Percentiles rank a stretch among this genome's conserved stretches.
Evolutionary conservation across 1,139 yeast species (phyloP).

Genomic region (Hyphopichia pseudoburtonii): DNA sequence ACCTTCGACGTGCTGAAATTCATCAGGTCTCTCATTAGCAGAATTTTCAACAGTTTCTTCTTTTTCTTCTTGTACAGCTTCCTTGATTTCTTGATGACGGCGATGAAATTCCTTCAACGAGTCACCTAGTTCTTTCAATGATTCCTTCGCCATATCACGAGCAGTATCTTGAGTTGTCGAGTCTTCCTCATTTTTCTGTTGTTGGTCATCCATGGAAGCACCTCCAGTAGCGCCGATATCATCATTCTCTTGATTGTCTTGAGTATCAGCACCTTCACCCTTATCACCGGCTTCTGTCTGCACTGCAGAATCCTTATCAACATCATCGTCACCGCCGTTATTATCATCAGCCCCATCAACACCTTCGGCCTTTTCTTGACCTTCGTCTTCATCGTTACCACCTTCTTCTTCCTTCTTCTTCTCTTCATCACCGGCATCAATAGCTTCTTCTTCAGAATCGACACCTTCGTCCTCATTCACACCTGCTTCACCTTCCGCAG

Average conservation of each 20-base stretch:
- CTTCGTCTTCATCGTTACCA: constrained; percentile 27
- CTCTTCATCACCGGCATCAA: constrained; percentile 16
- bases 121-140: constrained; percentile 86
- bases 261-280: constrained; percentile 78
- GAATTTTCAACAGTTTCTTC: constrained; percentile 48
- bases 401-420: constrained; percentile 21
- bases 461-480: constrained; percentile 22
- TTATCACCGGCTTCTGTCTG: constrained; percentile 70
- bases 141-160: constrained; percentile 72
- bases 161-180: constrained; percentile 52
- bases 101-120: constrained; percentile 88
- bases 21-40: constrained; percentile 74
- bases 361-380: constrained; percentile 34
- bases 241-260: constrained; percentile 63
- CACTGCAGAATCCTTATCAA: constrained; percentile 65
- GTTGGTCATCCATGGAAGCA: constrained; percentile 51
- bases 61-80: constrained; percentile 49
- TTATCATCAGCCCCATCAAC: constrained; percentile 51
- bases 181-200: constrained; percentile 32
- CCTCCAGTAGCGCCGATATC: constrained; percentile 70
- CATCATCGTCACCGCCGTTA: constrained; percentile 52
- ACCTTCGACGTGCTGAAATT: constrained; percentile 89
- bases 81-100: constrained; percentile 82
- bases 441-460: constrained; percentile 23
- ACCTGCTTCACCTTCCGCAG: constrained; percentile 28